A percentile compares a stretch with the other conserved stretches of the same genome.
These are phyloP conservation scores for Picea glauca DNA, from an alignment of 75 land plant genomes.

Conservation along the genomic window DNA sequence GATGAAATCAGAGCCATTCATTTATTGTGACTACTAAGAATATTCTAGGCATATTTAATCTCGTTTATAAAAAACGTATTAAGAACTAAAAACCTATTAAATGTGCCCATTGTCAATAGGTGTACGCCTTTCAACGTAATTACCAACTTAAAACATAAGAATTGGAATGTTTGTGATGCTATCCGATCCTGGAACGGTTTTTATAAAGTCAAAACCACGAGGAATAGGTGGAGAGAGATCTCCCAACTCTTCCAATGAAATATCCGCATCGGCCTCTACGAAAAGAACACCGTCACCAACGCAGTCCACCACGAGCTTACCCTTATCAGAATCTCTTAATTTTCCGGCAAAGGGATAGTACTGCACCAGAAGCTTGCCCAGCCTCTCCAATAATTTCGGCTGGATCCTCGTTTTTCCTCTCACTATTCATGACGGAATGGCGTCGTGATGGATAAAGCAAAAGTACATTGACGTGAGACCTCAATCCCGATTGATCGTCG, in stretches of 20 bases:
- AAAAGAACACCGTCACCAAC: slow-evolving; percentile 18
- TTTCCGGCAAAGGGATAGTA: slow-evolving; percentile 31
- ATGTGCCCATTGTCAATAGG: too few species aligned
- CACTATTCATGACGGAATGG: background rate
- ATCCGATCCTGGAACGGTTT: background rate
- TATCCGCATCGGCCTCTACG: slow-evolving; percentile 16
- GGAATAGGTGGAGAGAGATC: background rate
- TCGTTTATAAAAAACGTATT: too few species aligned
- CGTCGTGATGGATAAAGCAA: too few species aligned
- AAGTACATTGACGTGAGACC: too few species aligned
- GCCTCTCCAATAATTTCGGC: slow-evolving; percentile 12
- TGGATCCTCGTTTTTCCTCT: slow-evolving; percentile 9
- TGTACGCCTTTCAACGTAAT: too few species aligned
- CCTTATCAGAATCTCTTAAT: slow-evolving; percentile 10
- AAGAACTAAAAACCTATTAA: too few species aligned
- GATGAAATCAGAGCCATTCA: too few species aligned
- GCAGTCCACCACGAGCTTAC: slow-evolving; percentile 18
- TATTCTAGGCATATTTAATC: too few species aligned
- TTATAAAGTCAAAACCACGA: background rate
- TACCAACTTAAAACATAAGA: too few species aligned
- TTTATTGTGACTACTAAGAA: too few species aligned
- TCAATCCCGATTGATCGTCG: too few species aligned
- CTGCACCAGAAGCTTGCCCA: slow-evolving; percentile 12
- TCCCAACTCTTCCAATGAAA: slow-evolving; percentile 13
- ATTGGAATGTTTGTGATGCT: background rate